A percentile compares a stretch with the other conserved stretches of the same genome.
These are phyloP conservation scores for Globisporangium parvum DNA, from an alignment of 352 stramenopile species.

Conservation along the genomic window DNA sequence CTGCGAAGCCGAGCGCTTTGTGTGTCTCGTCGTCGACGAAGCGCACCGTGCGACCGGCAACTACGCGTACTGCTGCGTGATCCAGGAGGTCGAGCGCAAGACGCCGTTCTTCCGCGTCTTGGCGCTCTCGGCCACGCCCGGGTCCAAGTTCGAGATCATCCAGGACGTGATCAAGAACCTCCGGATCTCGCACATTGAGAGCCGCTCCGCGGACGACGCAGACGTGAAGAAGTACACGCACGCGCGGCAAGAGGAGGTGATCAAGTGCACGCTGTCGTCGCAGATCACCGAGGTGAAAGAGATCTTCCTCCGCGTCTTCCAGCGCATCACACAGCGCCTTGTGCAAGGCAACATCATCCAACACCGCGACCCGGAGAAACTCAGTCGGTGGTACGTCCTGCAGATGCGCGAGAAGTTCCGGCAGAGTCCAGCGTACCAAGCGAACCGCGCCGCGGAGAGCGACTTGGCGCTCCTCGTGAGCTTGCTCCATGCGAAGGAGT, in stretches of 20 bases:
- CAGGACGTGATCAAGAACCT: slow-evolving; percentile 95
- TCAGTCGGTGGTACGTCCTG: slow-evolving; percentile 77
- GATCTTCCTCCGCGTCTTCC: slow-evolving; percentile 58
- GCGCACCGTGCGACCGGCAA: slow-evolving; percentile 95
- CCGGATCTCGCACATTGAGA: slow-evolving; percentile 93
- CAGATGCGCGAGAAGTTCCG: slow-evolving; percentile 72
- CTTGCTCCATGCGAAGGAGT: slow-evolving; percentile 68
- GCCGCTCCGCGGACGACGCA: slow-evolving; percentile 90
- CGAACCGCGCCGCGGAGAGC: slow-evolving; percentile 64
- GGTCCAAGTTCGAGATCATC: slow-evolving; percentile 92
- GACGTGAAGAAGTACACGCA: slow-evolving; percentile 91
- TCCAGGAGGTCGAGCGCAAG: slow-evolving; percentile 55
- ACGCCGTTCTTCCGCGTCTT: slow-evolving; percentile 88
- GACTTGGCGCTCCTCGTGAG: slow-evolving; percentile 72
- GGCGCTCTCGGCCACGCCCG: slow-evolving; percentile 96
- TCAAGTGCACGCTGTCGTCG: slow-evolving; percentile 56
- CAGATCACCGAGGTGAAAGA: slow-evolving; percentile 64
- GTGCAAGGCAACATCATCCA: slow-evolving; percentile 51
- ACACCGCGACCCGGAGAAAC: slow-evolving; percentile 63
- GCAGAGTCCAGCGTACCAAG: slow-evolving; percentile 50
- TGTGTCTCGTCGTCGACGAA: slow-evolving; percentile 98
- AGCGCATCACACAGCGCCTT: slow-evolving; percentile 55
- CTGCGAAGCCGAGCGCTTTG: slow-evolving; percentile 77
- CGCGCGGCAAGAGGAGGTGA: slow-evolving; percentile 76
- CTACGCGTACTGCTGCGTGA: slow-evolving; percentile 95